Conservation (phyloP, 2,329 filamentous ascomycete species). For the Stachybotrys elegans region DNA sequence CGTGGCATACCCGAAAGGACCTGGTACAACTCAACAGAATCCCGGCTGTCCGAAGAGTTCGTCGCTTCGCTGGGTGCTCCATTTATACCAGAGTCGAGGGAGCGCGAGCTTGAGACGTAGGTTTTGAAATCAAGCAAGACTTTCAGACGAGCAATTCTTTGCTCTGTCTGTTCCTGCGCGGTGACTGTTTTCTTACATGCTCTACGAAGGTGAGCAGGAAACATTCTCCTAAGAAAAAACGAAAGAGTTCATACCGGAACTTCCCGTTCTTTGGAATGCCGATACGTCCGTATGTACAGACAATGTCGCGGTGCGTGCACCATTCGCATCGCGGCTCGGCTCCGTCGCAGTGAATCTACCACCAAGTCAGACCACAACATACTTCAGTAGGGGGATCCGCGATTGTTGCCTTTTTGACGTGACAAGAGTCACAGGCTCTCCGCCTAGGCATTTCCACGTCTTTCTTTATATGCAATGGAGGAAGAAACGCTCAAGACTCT, state of each 20-base stretch:
- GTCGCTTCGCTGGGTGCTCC: background rate
- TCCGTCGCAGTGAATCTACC: background rate
- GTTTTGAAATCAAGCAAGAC: background rate
- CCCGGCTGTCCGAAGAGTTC: background rate
- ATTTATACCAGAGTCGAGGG: background rate
- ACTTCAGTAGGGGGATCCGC: background rate
- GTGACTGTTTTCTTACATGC: background rate
- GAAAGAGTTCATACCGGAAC: background rate
- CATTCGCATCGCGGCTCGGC: background rate
- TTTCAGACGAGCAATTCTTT: background rate
- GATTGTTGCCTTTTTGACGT: background rate
- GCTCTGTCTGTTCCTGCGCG: background rate
- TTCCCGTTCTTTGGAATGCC: background rate
- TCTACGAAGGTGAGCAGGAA: too few relatives aligned
- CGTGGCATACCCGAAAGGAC: background rate
- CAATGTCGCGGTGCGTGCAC: background rate
- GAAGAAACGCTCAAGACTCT: too few relatives aligned
- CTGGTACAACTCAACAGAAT: background rate
- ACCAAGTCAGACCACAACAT: background rate
- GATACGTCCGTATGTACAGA: background rate
- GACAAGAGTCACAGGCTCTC: background rate
- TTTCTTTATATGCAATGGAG: too few relatives aligned
- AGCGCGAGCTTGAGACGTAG: background rate
- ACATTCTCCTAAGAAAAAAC: background rate
- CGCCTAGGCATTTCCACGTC: background rate